phyloP scores from a whole-genome alignment of 306 rosid genomes.

The Acmispon strigosus region DNA sequence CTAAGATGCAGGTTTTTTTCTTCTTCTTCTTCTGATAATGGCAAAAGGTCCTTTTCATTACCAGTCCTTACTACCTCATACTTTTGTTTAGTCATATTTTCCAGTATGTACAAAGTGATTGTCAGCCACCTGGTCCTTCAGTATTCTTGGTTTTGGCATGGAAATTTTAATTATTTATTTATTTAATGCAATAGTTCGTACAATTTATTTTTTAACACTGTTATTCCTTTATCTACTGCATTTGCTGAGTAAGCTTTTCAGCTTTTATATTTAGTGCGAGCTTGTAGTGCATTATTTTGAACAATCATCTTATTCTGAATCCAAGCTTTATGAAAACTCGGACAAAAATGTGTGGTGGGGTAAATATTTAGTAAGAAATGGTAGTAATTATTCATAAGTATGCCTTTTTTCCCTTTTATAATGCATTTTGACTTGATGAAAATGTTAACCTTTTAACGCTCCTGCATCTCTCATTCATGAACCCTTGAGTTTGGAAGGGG shows the following conservation, averaged over 20 bases:
- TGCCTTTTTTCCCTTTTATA: neutral
- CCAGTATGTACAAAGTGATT: neutral
- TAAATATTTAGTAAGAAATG: neutral
- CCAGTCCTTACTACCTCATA: neutral
- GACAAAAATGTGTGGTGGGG: neutral
- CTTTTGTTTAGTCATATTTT: neutral
- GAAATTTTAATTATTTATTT: neutral
- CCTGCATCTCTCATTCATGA: neutral
- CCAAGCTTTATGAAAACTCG: neutral
- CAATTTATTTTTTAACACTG: no score
- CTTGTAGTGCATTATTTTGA: neutral
- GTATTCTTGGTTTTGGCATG: neutral
- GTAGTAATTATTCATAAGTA: neutral
- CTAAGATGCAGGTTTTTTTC: slow-evolving; percentile 88
- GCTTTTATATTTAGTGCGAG: neutral
- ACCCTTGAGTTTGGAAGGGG: neutral
- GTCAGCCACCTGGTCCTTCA: neutral
- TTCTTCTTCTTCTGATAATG: neutral
- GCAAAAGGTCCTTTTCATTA: neutral
- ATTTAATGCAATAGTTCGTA: neutral
- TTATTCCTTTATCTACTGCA: no score
- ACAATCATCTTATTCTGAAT: neutral
- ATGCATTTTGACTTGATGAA: neutral
- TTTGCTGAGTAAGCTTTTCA: neutral
- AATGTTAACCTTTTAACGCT: neutral